Percentiles rank a stretch among this genome's conserved stretches.
Evolutionary conservation across 768 basidiomycete genomes (phyloP).

Genomic region (Collybia mongolica): DNA sequence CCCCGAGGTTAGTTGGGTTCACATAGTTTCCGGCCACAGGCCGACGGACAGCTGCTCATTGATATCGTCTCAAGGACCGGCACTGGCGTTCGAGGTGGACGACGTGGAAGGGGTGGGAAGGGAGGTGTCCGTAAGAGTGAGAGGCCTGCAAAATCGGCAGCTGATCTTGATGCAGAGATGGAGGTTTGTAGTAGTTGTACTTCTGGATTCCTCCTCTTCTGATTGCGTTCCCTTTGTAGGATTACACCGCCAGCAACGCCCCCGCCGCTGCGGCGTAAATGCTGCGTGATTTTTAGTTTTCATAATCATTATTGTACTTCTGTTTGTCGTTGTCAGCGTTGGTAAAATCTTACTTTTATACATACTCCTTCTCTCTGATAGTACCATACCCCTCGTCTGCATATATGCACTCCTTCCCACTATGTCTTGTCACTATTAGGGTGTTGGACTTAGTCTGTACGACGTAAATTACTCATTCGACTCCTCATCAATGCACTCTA

Average conservation of each 20-base stretch:
- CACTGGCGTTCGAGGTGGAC: conserved; percentile 38
- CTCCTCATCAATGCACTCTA: too few relatives aligned
- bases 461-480: too few relatives aligned
- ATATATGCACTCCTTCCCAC: not conserved
- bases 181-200: conserved; percentile 51
- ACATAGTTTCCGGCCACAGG: conserved; percentile 3
- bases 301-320: conserved; percentile 14
- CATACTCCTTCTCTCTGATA: not conserved
- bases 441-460: too few relatives aligned
- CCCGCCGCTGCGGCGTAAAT: conserved; percentile 38
- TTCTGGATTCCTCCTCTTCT: not conserved
- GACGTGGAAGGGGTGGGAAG: conserved; percentile 42
- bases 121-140: conserved; percentile 50
- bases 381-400: not conserved
- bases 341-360: not conserved
- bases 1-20: conserved; percentile 27
- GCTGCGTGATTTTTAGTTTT: conserved; percentile 18
- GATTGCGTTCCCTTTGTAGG: conserved; percentile 35
- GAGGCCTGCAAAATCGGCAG: conserved; percentile 76
- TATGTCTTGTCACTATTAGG: not conserved
- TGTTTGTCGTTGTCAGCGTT: not conserved
- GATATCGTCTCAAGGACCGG: conserved; percentile 25
- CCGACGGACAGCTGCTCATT: not conserved
- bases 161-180: conserved; percentile 98
- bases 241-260: conserved; percentile 63